Conservation (phyloP, 73 alveolate species). For the Tetrahymena thermophila region DNA sequence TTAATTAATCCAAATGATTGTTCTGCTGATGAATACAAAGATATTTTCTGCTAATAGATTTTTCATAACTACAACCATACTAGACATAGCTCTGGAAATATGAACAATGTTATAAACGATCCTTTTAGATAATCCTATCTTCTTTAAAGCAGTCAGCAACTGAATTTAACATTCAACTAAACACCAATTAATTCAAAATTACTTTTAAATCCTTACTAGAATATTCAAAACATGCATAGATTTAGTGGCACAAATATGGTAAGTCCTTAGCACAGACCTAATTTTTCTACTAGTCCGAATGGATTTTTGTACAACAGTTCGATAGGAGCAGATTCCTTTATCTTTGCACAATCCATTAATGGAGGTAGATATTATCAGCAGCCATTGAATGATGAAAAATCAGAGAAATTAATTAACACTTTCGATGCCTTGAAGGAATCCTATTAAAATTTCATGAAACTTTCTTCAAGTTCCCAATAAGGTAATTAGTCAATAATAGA, state of each 20-base stretch:
- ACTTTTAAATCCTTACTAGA: background rate
- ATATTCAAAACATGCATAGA: background rate
- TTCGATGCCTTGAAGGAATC: background rate
- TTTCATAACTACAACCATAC: background rate
- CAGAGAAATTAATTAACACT: background rate
- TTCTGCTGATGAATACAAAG: background rate
- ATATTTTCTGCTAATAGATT: background rate
- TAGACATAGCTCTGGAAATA: background rate
- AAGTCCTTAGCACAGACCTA: background rate
- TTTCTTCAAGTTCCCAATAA: background rate
- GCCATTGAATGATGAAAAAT: background rate
- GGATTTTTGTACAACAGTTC: background rate
- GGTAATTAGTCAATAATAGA: background rate
- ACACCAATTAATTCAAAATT: background rate
- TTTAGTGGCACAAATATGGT: background rate
- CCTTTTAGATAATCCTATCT: background rate
- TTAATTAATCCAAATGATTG: background rate
- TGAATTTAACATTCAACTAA: background rate
- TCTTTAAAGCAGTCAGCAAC: background rate
- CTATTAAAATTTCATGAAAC: background rate
- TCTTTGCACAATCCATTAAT: background rate
- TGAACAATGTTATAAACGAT: background rate
- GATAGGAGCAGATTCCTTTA: background rate
- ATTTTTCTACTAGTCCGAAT: background rate
- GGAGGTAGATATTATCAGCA: background rate